A percentile compares a stretch with the other conserved stretches of the same genome.
Conservation (phyloP, 1,284 basidiomycete species). For the Microbotryum silenes-acaulis region DNA sequence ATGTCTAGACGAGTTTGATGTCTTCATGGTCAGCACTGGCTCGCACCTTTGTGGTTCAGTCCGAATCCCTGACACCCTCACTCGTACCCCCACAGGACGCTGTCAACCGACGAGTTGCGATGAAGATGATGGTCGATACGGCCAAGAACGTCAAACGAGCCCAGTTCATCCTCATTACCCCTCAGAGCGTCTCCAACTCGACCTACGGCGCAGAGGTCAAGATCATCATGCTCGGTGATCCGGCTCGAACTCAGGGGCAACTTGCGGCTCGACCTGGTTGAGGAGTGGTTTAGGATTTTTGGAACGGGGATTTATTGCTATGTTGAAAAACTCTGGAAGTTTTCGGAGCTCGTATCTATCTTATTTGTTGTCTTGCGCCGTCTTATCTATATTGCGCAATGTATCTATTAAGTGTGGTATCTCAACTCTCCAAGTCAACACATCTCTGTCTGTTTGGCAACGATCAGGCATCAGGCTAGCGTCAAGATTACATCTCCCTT, state of each 20-base stretch:
- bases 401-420: no score
- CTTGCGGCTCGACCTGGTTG: no score
- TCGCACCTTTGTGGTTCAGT: neutral
- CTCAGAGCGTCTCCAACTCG: constrained; percentile 42
- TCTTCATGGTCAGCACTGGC: constrained; percentile 23
- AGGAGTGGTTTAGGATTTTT: no score
- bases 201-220: constrained; percentile 19
- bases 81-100: constrained; percentile 39
- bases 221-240: constrained; percentile 23
- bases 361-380: no score
- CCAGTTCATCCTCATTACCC: constrained; percentile 87
- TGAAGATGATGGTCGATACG: constrained; percentile 58
- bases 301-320: no score
- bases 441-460: no score
- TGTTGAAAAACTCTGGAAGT: no score
- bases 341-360: no score
- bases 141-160: constrained; percentile 73
- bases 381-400: no score
- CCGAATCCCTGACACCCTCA: neutral
- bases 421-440: no score
- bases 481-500: no score
- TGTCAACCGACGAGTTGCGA: constrained; percentile 42
- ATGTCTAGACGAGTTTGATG: constrained; percentile 65
- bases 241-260: constrained; percentile 14
- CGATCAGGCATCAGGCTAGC: no score